Base-by-base conservation (phyloP, 228 moss, liverwort and hornwort species). In the Sphagnum magellanicum region DNA sequence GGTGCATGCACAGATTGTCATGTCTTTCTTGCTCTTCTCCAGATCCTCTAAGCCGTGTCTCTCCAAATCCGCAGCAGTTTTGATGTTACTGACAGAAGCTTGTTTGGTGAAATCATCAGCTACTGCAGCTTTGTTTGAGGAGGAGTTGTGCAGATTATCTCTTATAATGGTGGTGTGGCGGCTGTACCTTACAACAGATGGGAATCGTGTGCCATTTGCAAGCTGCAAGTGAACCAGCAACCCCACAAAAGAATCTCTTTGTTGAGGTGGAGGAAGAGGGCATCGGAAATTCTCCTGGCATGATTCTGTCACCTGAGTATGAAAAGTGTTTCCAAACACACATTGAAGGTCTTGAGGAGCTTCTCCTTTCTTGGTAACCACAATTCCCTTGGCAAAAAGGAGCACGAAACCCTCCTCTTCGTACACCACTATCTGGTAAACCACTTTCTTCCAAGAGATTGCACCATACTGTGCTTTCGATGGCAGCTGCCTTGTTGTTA, bases 1-100 rank as follows among this genome's bases (percentile, higher is more conserved):
- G 5, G 93, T 97, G 74, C 96, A 97, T 0, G 93, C 79, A 59
- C 96, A 97, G 5, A 93, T 50, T 32, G 32, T 32, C 32, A 32
- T 32, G 2, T 32, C 32, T 32, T 32, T 32, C 55, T 12, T 55
- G 55, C 55, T 55, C 55, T 55, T 55, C 55, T 55, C 55, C 12
- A 8, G 8, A 8, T 55, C 55, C 55, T 55, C 9, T 8, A 55
- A 55, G 55, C 9, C 1, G 1, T 55, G 9, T 8, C 12, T 55
- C 9, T 55, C 12, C 1, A 12, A 55, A 12, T 55, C 55, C 32
- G 32, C 12, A 55, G 8, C 55, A 8, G 55, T 55, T 12, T 55
- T 12, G 55, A 55, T 8, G 55, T 55, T 3, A 8, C 55, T 55
- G 9, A 8, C 8, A 55, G 55, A 55, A 12, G 55, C 4, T 55